These are phyloP conservation scores for Penicillium bialowiezense DNA, from an alignment of 495 filamentous ascomycete genomes.

Conservation along the genomic window DNA sequence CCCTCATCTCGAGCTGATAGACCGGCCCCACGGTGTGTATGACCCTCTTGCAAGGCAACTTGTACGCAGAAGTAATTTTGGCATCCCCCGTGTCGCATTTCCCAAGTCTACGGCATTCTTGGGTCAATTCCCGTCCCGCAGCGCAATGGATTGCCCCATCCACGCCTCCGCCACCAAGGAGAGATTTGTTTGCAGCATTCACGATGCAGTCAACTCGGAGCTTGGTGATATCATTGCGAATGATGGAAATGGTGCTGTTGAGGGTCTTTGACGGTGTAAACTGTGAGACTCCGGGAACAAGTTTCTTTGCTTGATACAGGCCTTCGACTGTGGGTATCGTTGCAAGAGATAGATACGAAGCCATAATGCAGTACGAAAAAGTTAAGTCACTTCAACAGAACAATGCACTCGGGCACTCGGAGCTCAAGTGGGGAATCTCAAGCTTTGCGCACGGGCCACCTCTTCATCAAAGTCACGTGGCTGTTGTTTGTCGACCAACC, in stretches of 20 bases:
- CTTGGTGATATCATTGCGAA: slow-evolving; percentile 80
- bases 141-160: slow-evolving; percentile 84
- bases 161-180: slow-evolving; percentile 84
- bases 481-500: too few relatives aligned
- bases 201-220: slow-evolving; percentile 82
- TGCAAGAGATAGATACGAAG: slow-evolving; percentile 23
- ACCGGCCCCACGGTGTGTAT: slow-evolving; percentile 91
- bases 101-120: slow-evolving; percentile 64
- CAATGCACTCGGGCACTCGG: not conserved
- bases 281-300: slow-evolving; percentile 26
- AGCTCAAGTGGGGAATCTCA: slow-evolving; percentile 7
- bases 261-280: slow-evolving; percentile 47
- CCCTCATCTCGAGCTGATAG: slow-evolving; percentile 48
- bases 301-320: slow-evolving; percentile 51
- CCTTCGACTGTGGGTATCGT: slow-evolving; percentile 65
- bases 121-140: slow-evolving; percentile 66
- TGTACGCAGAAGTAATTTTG: slow-evolving; percentile 78
- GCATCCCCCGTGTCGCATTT: slow-evolving; percentile 78
- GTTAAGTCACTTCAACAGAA: not conserved
- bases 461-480: not conserved
- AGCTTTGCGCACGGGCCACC: not conserved
- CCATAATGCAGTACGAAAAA: not conserved
- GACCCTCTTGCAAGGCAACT: slow-evolving; percentile 70
- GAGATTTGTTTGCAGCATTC: slow-evolving; percentile 81
- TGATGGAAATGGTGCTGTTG: slow-evolving; percentile 70